phyloP scores from a whole-genome alignment of 495 filamentous ascomycete species.

The Pseudomonodictys pantanalensis region DNA sequence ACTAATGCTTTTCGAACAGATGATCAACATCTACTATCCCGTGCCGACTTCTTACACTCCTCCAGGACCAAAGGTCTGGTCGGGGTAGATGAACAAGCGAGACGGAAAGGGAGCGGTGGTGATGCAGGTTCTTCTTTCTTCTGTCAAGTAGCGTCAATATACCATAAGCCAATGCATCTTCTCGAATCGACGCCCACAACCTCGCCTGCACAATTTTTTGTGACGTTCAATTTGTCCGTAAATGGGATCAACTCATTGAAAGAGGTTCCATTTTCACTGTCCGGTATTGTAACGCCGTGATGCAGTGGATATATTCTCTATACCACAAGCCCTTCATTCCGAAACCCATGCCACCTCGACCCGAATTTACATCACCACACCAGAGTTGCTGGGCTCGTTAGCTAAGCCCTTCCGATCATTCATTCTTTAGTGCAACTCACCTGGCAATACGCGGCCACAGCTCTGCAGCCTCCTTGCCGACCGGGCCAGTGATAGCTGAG shows the following conservation, averaged over 20 bases:
- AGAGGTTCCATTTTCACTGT: background rate
- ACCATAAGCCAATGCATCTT: no score
- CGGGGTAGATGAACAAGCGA: conserved; percentile 9
- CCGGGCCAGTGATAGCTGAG: conserved; percentile 96
- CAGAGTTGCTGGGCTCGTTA: conserved; percentile 95
- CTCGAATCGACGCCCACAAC: no score
- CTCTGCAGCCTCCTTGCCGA: conserved; percentile 99
- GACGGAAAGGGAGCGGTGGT: background rate
- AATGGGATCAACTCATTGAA: no score
- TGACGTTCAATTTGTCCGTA: no score
- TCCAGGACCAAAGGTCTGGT: conserved; percentile 38
- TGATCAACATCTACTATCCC: conserved; percentile 48
- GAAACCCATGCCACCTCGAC: background rate
- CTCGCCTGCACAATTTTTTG: no score
- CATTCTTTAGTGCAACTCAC: background rate
- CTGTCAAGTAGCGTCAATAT: no score
- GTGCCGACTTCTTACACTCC: conserved; percentile 47
- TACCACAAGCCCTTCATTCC: background rate
- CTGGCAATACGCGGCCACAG: conserved; percentile 71
- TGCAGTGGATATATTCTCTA: no score
- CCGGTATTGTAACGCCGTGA: background rate
- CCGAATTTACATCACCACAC: conserved; percentile 92
- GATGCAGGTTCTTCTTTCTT: no score
- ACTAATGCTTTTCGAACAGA: no score
- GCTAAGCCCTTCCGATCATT: conserved; percentile 57